Conservation (phyloP, 1,284 basidiomycete genomes). For the Pascua guehoae region DNA sequence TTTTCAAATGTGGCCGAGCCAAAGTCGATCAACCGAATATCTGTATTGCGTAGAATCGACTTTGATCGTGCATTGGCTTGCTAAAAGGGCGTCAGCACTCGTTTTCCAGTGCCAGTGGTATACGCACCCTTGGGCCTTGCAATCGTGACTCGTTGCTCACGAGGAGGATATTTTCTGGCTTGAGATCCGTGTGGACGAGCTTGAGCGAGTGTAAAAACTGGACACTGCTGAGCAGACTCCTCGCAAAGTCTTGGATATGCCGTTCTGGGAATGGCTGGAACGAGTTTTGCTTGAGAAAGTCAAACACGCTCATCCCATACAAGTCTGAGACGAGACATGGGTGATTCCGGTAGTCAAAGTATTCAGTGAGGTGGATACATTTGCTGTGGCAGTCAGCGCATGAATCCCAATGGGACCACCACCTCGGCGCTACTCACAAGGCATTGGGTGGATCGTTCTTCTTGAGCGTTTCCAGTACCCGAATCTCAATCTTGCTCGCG, state of each 20-base stretch:
- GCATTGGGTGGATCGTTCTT: conserved; percentile 83
- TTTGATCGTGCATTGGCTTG: conserved; percentile 25
- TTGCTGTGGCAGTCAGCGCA: conserved; percentile 60
- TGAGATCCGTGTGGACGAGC: conserved; percentile 96
- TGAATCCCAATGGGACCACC: conserved; percentile 8
- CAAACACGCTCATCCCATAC: conserved; percentile 95
- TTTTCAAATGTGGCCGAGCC: conserved; percentile 94
- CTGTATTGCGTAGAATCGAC: conserved; percentile 70
- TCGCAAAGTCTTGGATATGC: conserved; percentile 94
- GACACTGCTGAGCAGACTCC: conserved; percentile 86
- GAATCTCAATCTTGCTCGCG: conserved; percentile 96
- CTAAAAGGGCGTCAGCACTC: conserved; percentile 7
- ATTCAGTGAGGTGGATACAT: conserved; percentile 93
- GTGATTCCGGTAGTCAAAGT: conserved; percentile 96
- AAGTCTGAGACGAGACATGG: conserved; percentile 97
- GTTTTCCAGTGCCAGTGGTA: not conserved
- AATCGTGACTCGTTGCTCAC: conserved; percentile 71
- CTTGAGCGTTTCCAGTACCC: conserved; percentile 87
- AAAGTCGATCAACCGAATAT: conserved; percentile 97
- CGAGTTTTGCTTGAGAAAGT: conserved; percentile 97
- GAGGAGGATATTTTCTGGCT: conserved; percentile 96
- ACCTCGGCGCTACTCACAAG: conserved; percentile 60
- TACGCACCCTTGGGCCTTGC: conserved; percentile 33
- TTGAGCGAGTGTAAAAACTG: conserved; percentile 89
- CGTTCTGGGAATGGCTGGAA: conserved; percentile 93